A percentile compares a stretch with the other conserved stretches of the same genome.
Conservation (phyloP, 768 basidiomycete genomes). For the Trametes cingulata region DNA sequence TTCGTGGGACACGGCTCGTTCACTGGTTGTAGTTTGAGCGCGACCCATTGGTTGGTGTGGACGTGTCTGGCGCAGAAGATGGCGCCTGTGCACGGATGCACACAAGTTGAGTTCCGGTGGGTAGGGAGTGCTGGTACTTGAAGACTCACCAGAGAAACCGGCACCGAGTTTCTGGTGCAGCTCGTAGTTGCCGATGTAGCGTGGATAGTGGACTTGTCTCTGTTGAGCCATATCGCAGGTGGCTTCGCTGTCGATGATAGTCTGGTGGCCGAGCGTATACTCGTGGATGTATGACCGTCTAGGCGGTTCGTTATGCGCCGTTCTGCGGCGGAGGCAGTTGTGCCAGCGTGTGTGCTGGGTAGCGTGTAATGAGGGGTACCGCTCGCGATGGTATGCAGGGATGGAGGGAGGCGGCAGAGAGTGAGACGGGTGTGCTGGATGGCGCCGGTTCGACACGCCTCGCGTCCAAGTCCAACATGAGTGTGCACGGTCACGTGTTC, state of each 20-base stretch:
- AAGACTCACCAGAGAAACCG: constrained; percentile 65
- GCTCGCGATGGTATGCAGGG: background rate
- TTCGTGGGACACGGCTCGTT: constrained; percentile 80
- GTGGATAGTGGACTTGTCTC: constrained; percentile 28
- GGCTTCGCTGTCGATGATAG: constrained; percentile 8
- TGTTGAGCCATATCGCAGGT: background rate
- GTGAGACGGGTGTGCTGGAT: background rate
- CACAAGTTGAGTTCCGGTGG: background rate
- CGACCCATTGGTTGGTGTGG: constrained; percentile 58
- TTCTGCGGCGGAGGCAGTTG: background rate
- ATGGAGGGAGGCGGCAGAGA: constrained; percentile 3
- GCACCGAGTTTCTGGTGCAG: constrained; percentile 62
- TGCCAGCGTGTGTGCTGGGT: background rate
- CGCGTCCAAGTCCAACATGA: constrained; percentile 23
- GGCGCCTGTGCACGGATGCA: constrained; percentile 47
- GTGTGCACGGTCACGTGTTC: constrained; percentile 17
- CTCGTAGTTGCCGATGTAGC: constrained; percentile 58
- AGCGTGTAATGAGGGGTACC: background rate
- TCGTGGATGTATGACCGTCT: background rate
- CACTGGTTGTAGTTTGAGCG: constrained; percentile 70
- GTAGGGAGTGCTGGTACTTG: background rate
- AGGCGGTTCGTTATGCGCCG: background rate
- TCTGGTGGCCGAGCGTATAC: constrained; percentile 4
- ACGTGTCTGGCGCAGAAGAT: constrained; percentile 67
- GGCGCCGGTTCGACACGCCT: constrained; percentile 5